A percentile compares a stretch with the other conserved stretches of the same genome.
phyloP scores from a whole-genome alignment of 495 filamentous ascomycete genomes.

The Tuber indicum region DNA sequence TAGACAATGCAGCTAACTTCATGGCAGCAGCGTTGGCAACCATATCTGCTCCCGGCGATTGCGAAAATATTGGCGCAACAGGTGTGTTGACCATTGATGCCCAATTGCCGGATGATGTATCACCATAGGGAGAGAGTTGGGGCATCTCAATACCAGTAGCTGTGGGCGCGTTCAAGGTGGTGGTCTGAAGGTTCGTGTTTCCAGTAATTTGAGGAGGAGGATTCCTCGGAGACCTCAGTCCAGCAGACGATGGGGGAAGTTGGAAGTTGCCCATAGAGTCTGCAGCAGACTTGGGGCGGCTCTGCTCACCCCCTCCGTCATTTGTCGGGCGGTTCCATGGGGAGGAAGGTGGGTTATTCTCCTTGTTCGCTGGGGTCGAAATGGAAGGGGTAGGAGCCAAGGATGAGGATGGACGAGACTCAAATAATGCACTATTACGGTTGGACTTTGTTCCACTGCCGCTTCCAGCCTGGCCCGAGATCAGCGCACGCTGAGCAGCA shows the following conservation, averaged over 20 bases:
- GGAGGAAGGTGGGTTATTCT: conserved; percentile 59
- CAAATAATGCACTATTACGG: conserved; percentile 81
- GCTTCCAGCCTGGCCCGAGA: conserved; percentile 78
- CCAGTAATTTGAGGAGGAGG: conserved; percentile 59
- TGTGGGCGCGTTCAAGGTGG: conserved; percentile 68
- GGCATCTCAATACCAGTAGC: conserved; percentile 62
- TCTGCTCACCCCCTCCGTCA: conserved; percentile 44
- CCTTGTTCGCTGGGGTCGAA: conserved; percentile 46
- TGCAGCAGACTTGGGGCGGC: conserved; percentile 87
- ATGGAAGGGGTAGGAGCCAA: conserved; percentile 54
- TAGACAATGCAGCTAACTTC: conserved; percentile 94
- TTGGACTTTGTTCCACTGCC: conserved; percentile 78
- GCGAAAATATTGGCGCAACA: conserved; percentile 74
- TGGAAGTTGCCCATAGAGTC: conserved; percentile 94
- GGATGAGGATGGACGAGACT: conserved; percentile 71
- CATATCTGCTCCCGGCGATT: conserved; percentile 81
- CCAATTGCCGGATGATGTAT: conserved; percentile 81
- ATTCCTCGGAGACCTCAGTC: conserved; percentile 65
- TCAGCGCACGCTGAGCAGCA: conserved; percentile 93
- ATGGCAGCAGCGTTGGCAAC: conserved; percentile 97
- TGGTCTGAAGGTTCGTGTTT: conserved; percentile 69
- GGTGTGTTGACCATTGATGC: conserved; percentile 97
- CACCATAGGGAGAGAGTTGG: conserved; percentile 76
- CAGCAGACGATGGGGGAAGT: conserved; percentile 70
- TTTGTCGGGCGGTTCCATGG: conserved; percentile 63